phyloP scores from a whole-genome alignment of 164 flowering plant genomes.

The Chimonanthus salicifolius region DNA sequence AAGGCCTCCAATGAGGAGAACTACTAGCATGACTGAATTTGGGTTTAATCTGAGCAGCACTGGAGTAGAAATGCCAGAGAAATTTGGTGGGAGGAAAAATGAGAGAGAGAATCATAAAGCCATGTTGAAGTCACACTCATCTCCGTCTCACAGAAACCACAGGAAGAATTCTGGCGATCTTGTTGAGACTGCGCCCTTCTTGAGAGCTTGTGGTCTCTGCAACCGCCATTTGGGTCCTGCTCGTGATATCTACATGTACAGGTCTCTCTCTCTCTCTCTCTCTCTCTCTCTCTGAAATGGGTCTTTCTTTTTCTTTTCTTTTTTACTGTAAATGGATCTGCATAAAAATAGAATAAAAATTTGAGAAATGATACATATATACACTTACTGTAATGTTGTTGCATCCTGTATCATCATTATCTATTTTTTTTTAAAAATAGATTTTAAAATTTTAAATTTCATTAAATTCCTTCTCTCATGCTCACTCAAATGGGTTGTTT shows the following conservation, averaged over 20 bases:
- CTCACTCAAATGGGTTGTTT: too few relatives aligned
- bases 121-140: not conserved
- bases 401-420: not conserved
- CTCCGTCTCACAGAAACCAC: slow-evolving; percentile 28
- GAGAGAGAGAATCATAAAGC: not conserved
- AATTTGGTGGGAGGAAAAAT: too few relatives aligned
- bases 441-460: too few relatives aligned
- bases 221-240: slow-evolving; percentile 54
- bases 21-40: slow-evolving; percentile 65
- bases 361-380: too few relatives aligned
- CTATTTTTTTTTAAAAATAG: too few relatives aligned
- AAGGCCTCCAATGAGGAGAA: slow-evolving; percentile 51
- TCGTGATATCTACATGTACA: slow-evolving; percentile 74
- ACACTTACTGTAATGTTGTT: not conserved
- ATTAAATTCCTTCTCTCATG: too few relatives aligned
- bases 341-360: too few relatives aligned
- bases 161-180: slow-evolving; percentile 31
- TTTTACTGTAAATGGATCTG: too few relatives aligned
- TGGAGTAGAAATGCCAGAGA: not conserved
- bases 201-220: slow-evolving; percentile 58
- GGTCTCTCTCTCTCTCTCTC: slow-evolving; percentile 27
- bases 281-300: not conserved
- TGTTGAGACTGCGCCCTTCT: slow-evolving; percentile 37
- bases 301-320: too few relatives aligned
- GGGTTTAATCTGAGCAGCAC: slow-evolving; percentile 30